These are phyloP conservation scores for Dendrocalamus sinicus DNA, from an alignment of 176 grass and related monocot species.

Conservation along the genomic window DNA sequence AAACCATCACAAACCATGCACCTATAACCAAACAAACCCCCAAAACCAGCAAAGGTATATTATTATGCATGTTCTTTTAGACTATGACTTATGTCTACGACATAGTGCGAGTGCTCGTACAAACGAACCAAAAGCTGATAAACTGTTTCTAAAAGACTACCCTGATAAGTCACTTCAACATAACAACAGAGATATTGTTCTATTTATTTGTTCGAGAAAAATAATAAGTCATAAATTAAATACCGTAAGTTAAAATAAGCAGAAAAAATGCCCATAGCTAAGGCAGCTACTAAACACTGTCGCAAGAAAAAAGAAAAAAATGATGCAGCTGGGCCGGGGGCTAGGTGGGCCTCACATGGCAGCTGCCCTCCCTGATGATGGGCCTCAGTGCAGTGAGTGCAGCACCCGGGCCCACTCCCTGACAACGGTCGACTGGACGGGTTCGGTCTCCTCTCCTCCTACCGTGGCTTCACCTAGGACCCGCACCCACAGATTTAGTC, in stretches of 20 bases:
- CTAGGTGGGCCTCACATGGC: background rate
- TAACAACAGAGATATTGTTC: too few relatives aligned
- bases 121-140: too few relatives aligned
- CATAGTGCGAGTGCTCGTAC: too few relatives aligned
- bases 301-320: background rate
- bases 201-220: too few relatives aligned
- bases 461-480: too few relatives aligned
- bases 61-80: too few relatives aligned
- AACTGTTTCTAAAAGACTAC: accelerated
- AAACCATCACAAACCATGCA: background rate
- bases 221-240: too few relatives aligned
- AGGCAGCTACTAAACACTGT: background rate
- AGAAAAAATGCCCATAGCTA: background rate
- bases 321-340: background rate
- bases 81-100: accelerated
- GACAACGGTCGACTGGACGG: slow-evolving; percentile 1
- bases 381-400: background rate
- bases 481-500: accelerated
- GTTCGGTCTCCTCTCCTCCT: background rate
- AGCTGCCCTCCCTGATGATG: background rate
- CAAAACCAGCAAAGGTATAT: background rate
- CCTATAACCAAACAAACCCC: background rate
- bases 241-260: too few relatives aligned
- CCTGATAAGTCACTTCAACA: too few relatives aligned
- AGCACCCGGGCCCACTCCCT: background rate